Evolutionary conservation across 345 rosid species (phyloP).

Genomic region (Populus alba): DNA sequence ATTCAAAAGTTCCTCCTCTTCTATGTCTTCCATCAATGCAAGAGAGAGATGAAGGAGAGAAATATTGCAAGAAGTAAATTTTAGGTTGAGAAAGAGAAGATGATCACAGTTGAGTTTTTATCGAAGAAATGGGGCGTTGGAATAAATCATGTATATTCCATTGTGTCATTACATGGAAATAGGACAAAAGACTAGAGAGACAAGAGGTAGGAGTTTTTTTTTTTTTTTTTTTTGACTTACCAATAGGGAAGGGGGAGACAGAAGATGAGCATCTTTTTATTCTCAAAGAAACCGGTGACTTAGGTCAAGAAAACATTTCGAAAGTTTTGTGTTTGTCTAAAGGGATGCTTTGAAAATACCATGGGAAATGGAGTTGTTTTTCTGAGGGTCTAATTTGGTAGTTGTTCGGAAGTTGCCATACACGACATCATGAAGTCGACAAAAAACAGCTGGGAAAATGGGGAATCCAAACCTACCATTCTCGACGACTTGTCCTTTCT

Average conservation of each 20-base stretch:
- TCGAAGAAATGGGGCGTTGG: slow-evolving; percentile 21
- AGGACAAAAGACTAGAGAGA: slow-evolving; percentile 9
- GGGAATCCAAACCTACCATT: slow-evolving; percentile 39
- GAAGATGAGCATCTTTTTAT: slow-evolving; percentile 5
- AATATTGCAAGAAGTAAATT: not conserved
- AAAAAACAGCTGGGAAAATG: slow-evolving; percentile 34
- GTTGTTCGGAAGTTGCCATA: slow-evolving; percentile 34
- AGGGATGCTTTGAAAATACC: slow-evolving; percentile 3
- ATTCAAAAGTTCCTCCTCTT: slow-evolving; percentile 38
- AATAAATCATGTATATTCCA: slow-evolving; percentile 35
- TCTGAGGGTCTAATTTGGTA: slow-evolving; percentile 13
- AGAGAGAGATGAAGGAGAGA: not conserved
- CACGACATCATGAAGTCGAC: slow-evolving; percentile 36
- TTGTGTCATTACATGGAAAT: slow-evolving; percentile 30
- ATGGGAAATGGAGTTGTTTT: not conserved
- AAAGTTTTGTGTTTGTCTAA: not conserved
- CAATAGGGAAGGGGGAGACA: not conserved
- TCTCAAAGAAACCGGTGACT: not conserved
- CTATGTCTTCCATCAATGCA: slow-evolving; percentile 23
- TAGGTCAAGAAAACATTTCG: slow-evolving; percentile 19
- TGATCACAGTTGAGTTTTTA: slow-evolving; percentile 21
- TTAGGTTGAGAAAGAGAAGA: not conserved
- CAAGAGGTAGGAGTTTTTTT: not conserved
- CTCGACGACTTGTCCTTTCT: slow-evolving; percentile 13
- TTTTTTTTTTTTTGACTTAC: not conserved